Conservation (phyloP, 306 rosid genomes). For the Prunus padus region DNA sequence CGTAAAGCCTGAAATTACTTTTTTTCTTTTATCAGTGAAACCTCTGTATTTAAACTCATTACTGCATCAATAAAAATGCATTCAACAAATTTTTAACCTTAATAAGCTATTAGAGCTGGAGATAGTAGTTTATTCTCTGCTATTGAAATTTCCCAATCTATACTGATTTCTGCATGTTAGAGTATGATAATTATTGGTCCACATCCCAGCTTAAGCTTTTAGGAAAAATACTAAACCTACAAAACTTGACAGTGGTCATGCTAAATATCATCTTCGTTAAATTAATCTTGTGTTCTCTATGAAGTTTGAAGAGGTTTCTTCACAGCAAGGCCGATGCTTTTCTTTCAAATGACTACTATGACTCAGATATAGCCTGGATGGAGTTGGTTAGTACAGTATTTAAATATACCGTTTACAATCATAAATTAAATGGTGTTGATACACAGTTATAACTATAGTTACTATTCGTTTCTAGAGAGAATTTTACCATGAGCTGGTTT, state of each 20-base stretch:
- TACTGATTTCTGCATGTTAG: neutral
- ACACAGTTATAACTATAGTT: neutral
- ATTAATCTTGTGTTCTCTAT: constrained; percentile 29
- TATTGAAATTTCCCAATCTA: constrained; percentile 5
- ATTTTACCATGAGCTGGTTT: neutral
- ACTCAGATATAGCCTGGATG: constrained; percentile 93
- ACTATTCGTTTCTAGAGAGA: neutral
- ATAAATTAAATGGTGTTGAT: neutral
- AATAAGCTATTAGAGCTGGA: neutral
- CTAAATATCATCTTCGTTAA: constrained; percentile 11
- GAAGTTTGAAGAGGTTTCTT: constrained; percentile 84
- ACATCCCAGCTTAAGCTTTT: neutral
- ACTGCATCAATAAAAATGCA: neutral
- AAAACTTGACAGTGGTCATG: neutral
- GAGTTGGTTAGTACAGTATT: constrained; percentile 71
- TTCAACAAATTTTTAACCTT: neutral
- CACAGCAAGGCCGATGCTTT: constrained; percentile 89
- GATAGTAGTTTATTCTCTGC: neutral
- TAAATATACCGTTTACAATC: neutral
- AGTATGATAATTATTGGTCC: neutral
- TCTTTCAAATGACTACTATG: constrained; percentile 88
- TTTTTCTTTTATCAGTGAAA: neutral
- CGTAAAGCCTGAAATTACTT: neutral
- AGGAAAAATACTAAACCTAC: neutral
- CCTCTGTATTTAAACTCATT: neutral